Base-by-base conservation (phyloP, 2,329 filamentous ascomycete species). In the Ophiostoma himal-ulmi region DNA sequence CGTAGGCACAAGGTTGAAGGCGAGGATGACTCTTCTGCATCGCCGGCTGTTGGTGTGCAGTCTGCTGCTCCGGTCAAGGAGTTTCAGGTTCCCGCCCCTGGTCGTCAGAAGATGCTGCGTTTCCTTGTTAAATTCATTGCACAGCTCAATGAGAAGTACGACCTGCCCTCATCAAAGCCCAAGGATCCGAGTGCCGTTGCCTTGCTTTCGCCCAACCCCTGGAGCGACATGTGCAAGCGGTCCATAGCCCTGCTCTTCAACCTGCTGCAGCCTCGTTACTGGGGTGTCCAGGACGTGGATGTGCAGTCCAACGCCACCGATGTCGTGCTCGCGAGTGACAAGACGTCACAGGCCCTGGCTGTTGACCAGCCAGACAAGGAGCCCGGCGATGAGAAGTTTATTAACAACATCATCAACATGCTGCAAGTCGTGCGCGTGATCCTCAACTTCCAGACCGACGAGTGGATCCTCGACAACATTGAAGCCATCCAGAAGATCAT, bases 61-160 rank as follows among this genome's bases (percentile, higher is more conserved):
- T 8, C 34, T 41, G 10, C 69, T 48, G 11, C 67, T 10, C 78
- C 79, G 36, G 88, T 89, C 67, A 84, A 84, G 72, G 91, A 93
- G 70, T 94, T 91, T 74, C 83, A 86, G 72, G 89, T 94, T 36
- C 87, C 91, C 10, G 78, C 85, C 0, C 78, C 86, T 1, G 88
- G 91, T 69, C 88, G 94, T 26, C 86, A 89, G 62, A 90, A 93
- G 78, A 90, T 99, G 82, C 86, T 97, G 67, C 97, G 97, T 79
- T 99, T 98, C 77, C 86, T 99, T 41, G 91, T 98, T 39, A 92
- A 95, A 72, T 98, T 98, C 79, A 97, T 98, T 75, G 94, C 93
- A 1, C 91, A 93, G 68, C 84, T 97, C 30, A 90, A 91, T 22
- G 95, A 98, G 79, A 88, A 94, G 44, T 97, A 91, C 77, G 89